Percentiles rank a stretch among this genome's conserved stretches.
phyloP scores from a whole-genome alignment of 139 green algal genomes.

The Gonium pectorale region DNA sequence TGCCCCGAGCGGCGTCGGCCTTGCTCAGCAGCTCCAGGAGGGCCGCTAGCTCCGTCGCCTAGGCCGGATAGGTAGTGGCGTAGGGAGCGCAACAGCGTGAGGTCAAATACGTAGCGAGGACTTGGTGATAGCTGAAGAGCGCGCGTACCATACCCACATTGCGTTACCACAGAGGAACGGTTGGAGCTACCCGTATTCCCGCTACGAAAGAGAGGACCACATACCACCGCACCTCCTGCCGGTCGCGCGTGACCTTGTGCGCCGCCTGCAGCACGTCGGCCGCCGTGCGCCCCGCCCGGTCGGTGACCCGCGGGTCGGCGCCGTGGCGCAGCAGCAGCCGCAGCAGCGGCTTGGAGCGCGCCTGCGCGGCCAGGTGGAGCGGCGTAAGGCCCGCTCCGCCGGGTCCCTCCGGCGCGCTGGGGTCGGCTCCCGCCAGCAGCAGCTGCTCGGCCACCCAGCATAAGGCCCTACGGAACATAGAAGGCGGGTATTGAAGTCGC shows the following conservation, averaged over 20 bases:
- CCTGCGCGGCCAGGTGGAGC: slow-evolving; percentile 23
- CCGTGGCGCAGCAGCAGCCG: slow-evolving; percentile 25
- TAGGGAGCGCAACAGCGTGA: too few species aligned
- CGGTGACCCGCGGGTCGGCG: neutral
- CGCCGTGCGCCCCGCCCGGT: slow-evolving; percentile 2
- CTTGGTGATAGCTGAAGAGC: too few species aligned
- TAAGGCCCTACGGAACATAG: neutral
- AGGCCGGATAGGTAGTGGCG: neutral
- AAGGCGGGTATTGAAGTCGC: too few species aligned
- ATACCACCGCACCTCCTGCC: neutral
- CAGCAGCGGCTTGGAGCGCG: slow-evolving; percentile 21
- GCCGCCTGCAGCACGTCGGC: neutral
- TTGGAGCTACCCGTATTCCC: too few species aligned
- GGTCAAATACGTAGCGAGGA: too few species aligned
- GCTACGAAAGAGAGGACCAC: too few species aligned
- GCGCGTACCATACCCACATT: too few species aligned
- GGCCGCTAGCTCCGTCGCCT: neutral
- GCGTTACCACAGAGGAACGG: too few species aligned
- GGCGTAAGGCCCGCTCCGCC: neutral
- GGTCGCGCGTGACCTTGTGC: neutral
- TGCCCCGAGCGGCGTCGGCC: neutral
- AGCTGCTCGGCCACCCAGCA: slow-evolving; percentile 23
- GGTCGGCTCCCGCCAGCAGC: slow-evolving; percentile 27
- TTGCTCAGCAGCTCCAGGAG: neutral
- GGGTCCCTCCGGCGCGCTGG: neutral